Conservation (phyloP, 257 asterid species). For the Solanum chilense region DNA sequence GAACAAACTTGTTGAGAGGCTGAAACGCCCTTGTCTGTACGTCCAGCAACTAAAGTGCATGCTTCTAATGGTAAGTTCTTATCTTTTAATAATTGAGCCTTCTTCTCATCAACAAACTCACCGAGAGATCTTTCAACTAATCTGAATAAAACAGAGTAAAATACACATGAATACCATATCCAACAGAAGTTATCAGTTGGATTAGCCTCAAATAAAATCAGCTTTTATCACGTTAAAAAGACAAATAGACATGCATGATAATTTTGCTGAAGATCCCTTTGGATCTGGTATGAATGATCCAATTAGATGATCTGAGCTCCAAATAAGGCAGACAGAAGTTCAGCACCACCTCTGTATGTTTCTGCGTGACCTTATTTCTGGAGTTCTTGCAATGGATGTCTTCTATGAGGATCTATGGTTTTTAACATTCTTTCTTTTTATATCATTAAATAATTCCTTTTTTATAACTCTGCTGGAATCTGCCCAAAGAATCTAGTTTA, state of each 20-base stretch:
- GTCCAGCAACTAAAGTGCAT: conserved; percentile 76
- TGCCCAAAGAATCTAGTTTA: background rate
- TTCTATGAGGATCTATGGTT: background rate
- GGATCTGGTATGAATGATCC: background rate
- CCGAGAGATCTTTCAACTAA: conserved; percentile 73
- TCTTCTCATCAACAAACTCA: conserved; percentile 71
- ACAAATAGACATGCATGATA: background rate
- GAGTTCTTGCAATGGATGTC: background rate
- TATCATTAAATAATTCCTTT: background rate
- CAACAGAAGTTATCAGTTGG: background rate
- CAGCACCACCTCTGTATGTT: background rate
- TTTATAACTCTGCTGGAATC: background rate
- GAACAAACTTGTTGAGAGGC: conserved; percentile 93
- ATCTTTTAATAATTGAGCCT: conserved; percentile 59
- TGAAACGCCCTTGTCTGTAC: conserved; percentile 97
- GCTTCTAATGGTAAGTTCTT: conserved; percentile 72
- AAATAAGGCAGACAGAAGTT: background rate
- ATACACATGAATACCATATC: background rate
- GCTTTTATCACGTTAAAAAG: background rate
- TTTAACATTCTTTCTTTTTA: background rate
- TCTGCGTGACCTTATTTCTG: background rate
- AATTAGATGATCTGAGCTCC: background rate
- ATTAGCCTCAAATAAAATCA: background rate
- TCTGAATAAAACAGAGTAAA: conserved; percentile 25
- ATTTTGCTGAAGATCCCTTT: background rate